A percentile compares a stretch with the other conserved stretches of the same genome.
Evolutionary conservation across 441 rosid species (phyloP).

Genomic region (Pelargonium australe): DNA sequence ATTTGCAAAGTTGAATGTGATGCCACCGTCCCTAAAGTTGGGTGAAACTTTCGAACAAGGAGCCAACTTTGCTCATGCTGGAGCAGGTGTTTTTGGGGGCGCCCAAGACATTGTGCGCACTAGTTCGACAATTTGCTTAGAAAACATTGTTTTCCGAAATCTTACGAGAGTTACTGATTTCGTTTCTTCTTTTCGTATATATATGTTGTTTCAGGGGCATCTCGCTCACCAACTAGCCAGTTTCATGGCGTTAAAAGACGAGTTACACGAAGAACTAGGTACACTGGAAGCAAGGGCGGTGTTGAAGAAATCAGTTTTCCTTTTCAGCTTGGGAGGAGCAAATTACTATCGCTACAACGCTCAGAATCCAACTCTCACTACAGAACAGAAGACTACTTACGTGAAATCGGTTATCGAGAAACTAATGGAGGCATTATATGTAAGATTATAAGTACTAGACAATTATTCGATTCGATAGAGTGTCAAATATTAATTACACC

Average conservation of each 20-base stretch:
- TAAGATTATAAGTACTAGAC: background rate
- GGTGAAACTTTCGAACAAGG: background rate
- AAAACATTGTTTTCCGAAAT: no score
- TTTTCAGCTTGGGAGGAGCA: background rate
- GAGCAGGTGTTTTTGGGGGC: background rate
- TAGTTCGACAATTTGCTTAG: no score
- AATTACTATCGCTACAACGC: background rate
- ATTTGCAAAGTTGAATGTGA: background rate
- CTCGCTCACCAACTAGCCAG: background rate
- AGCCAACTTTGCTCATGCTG: background rate
- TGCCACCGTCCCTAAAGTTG: background rate
- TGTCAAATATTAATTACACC: background rate
- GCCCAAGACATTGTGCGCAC: no score
- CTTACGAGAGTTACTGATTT: no score
- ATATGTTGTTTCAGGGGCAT: background rate
- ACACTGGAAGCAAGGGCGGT: background rate
- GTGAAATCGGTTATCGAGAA: background rate
- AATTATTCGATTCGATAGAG: no score
- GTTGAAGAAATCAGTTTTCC: background rate
- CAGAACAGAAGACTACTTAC: background rate
- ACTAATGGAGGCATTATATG: background rate
- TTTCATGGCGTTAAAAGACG: background rate
- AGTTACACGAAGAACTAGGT: background rate
- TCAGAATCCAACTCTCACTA: background rate
- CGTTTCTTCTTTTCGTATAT: no score